Evolutionary conservation across 805 yeast genomes (phyloP).

Genomic region (Candida caryicola): DNA sequence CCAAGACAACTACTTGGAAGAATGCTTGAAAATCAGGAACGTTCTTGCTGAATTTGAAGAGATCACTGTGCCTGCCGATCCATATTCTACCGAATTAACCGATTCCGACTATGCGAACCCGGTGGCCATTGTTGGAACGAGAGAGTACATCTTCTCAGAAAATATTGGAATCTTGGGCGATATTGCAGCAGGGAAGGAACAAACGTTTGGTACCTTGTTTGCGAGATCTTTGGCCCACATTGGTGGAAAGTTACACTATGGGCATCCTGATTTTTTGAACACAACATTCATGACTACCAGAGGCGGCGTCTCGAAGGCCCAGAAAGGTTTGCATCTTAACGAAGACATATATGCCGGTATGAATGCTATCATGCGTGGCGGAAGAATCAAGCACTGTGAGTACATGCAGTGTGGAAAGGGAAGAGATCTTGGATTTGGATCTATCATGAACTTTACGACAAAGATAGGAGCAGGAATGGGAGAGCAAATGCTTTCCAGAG

Average conservation of each 20-base stretch:
- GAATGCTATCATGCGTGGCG: conserved; percentile 75
- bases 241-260: conserved; percentile 83
- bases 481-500: conserved; percentile 80
- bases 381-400: conserved; percentile 81
- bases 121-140: conserved; percentile 79
- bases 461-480: conserved; percentile 92
- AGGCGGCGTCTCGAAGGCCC: conserved; percentile 86
- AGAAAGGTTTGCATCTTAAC: conserved; percentile 75
- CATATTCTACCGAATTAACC: conserved; percentile 10
- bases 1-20: conserved; percentile 80
- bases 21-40: conserved; percentile 74
- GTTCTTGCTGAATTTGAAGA: conserved; percentile 78
- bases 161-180: conserved; percentile 81
- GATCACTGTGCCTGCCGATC: conserved; percentile 18
- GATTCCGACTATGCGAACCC: conserved; percentile 40
- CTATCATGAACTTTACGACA: conserved; percentile 76
- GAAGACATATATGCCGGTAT: conserved; percentile 88
- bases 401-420: conserved; percentile 87
- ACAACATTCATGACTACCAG: conserved; percentile 76
- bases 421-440: conserved; percentile 79
- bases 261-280: conserved; percentile 82
- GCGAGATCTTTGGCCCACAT: conserved; percentile 79
- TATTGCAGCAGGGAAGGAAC: conserved; percentile 86
- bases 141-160: conserved; percentile 82
- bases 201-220: conserved; percentile 80